Evolutionary conservation across 192 early-diverging fungal genomes (phyloP).

Genomic region (Spizellomyces sp.): DNA sequence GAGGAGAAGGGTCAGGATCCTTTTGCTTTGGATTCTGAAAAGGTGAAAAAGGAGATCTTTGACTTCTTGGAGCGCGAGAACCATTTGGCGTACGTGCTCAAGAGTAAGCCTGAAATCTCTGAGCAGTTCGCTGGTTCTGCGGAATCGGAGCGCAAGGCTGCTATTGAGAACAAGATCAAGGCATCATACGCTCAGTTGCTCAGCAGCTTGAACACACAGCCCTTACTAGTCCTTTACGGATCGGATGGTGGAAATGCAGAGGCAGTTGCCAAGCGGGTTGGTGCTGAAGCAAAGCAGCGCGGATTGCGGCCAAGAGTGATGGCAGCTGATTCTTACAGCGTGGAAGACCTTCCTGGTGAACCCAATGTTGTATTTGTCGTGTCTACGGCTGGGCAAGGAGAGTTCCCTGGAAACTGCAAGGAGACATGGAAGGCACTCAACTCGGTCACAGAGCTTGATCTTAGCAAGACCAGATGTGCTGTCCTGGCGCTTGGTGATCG

Average conservation of each 20-base stretch:
- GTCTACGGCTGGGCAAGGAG: slow-evolving; percentile 94
- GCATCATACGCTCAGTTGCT: slow-evolving; percentile 68
- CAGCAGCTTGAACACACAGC: slow-evolving; percentile 73
- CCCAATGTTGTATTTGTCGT: slow-evolving; percentile 76
- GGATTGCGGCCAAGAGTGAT: slow-evolving; percentile 75
- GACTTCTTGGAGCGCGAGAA: slow-evolving; percentile 85
- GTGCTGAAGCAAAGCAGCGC: slow-evolving; percentile 79
- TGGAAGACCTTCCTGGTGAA: slow-evolving; percentile 81
- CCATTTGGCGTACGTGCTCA: slow-evolving; percentile 75
- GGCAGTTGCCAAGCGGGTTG: slow-evolving; percentile 78
- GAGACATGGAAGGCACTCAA: slow-evolving; percentile 84
- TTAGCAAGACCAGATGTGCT: slow-evolving; percentile 70
- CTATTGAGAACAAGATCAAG: slow-evolving; percentile 48
- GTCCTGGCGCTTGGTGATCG: slow-evolving; percentile 93
- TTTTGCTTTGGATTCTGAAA: slow-evolving; percentile 75
- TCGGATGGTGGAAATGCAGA: slow-evolving; percentile 92
- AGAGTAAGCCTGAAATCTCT: slow-evolving; percentile 66
- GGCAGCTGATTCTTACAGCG: slow-evolving; percentile 80
- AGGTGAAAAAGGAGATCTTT: slow-evolving; percentile 76
- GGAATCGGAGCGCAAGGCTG: slow-evolving; percentile 59
- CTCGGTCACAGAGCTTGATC: slow-evolving; percentile 54
- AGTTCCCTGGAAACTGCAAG: slow-evolving; percentile 88
- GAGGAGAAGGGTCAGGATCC: slow-evolving; percentile 53
- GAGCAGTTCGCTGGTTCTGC: slow-evolving; percentile 57
- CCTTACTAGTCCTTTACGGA: slow-evolving; percentile 84